Base-by-base conservation (phyloP, 805 yeast genomes). In the Candida piceae region DNA sequence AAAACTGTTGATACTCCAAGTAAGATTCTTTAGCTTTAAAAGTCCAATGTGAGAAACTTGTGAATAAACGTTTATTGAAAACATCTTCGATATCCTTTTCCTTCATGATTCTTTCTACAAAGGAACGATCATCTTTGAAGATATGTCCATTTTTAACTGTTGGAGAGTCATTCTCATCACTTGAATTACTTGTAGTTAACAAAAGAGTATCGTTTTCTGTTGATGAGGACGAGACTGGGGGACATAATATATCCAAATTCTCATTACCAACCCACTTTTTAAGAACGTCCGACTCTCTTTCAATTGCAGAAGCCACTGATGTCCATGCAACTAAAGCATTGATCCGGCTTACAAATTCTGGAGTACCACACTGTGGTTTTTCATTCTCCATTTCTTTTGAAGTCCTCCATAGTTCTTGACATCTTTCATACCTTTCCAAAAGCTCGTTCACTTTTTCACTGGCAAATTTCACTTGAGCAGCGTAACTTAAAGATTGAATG, bases 281-380 rank as follows among this genome's bases (percentile, higher is more conserved):
- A 43, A 93, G 62, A 5, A 80, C 70, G 12, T 68, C 62, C 2
- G 80, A 64, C 50, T 82, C 88, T 24, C 76, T 61, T 31, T 72
- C 70, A 16, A 89, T 76, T 1, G 87, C 83, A 31, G 71, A 74
- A 0, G 88, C 76, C 26, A 86, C 78, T 7, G 87, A 76, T 19
- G 74, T 68, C 96, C 97, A 90, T 0, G 96, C 82, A 26, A 74
- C 78, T 38, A 90, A 66, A 1, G 95, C 90, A 39, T 84, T 88
- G 3, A 86, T 62, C 23, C 85, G 69, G 25, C 69, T 64, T 23
- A 68, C 72, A 51, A 90, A 87, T 29, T 74, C 84, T 2, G 71
- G 73, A 3, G 77, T 66, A 4, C 76, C 74, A 42, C 86, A 77
- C 4, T 73, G 58, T 0, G 96, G 94, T 46, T 85, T 84, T 38